Conservation (phyloP, 2,329 filamentous ascomycete genomes). For the Penicillium sp. region DNA sequence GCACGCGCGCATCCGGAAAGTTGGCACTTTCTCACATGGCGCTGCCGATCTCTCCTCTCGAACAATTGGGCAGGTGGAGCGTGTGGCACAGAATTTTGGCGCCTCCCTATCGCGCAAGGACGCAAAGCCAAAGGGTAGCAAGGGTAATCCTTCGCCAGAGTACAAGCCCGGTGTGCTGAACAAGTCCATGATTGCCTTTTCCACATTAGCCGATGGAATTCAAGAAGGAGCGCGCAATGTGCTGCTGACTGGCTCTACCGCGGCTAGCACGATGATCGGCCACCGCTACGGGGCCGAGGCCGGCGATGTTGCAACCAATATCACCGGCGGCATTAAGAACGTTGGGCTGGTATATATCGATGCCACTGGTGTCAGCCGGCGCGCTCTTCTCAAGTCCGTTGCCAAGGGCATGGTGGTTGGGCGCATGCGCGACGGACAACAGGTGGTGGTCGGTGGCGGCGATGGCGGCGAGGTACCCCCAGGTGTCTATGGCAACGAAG, state of each 20-base stretch:
- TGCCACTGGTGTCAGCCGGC: conserved; percentile 81
- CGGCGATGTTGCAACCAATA: conserved; percentile 64
- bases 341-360: conserved; percentile 97
- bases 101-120: conserved; percentile 65
- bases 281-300: conserved; percentile 87
- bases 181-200: conserved; percentile 94
- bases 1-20: conserved; percentile 76
- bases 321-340: conserved; percentile 88
- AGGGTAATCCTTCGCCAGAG: conserved; percentile 59
- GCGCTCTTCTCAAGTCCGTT: conserved; percentile 86
- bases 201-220: conserved; percentile 87
- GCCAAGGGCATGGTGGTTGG: conserved; percentile 79
- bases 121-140: conserved; percentile 54
- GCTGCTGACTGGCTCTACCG: conserved; percentile 64
- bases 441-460: conserved; percentile 45
- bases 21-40: conserved; percentile 75
- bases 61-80: conserved; percentile 77
- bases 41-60: conserved; percentile 76
- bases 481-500: conserved; percentile 8
- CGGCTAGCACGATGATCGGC: conserved; percentile 80
- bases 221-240: conserved; percentile 78
- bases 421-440: conserved; percentile 45
- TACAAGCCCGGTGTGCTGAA: conserved; percentile 93
- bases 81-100: conserved; percentile 83
- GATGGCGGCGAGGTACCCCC: conserved; percentile 40